phyloP scores from a whole-genome alignment of 805 yeast species.

The Nakazawaea holstii region DNA sequence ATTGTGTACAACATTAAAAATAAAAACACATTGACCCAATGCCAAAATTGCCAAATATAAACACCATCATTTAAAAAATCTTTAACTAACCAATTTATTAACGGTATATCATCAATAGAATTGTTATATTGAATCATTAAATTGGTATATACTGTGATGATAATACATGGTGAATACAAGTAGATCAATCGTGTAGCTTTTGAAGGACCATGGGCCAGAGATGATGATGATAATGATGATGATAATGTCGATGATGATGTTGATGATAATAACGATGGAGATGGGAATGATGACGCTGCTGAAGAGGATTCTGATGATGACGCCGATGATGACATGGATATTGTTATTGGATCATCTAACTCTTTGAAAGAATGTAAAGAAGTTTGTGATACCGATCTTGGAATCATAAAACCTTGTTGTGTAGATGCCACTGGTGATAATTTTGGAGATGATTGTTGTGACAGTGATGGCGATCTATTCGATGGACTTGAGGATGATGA shows the following conservation, averaged over 20 bases:
- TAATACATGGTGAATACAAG: constrained; percentile 88
- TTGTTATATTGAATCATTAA: constrained; percentile 85
- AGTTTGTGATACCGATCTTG: constrained; percentile 1
- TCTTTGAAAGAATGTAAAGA: constrained; percentile 8
- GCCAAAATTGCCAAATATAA: constrained; percentile 95
- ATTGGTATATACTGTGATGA: constrained; percentile 94
- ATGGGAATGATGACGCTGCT: constrained; percentile 8
- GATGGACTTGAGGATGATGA: constrained; percentile 2
- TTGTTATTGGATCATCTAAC: constrained; percentile 2
- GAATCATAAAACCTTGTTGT: background rate
- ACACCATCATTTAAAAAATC: constrained; percentile 26
- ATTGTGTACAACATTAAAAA: constrained; percentile 75
- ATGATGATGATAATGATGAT: constrained; percentile 8
- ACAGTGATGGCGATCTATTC: constrained; percentile 7
- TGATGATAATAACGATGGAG: constrained; percentile 11
- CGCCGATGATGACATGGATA: constrained; percentile 16
- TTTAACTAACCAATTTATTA: constrained; percentile 26
- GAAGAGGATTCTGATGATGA: constrained; percentile 16
- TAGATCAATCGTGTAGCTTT: constrained; percentile 54
- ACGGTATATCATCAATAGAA: constrained; percentile 51
- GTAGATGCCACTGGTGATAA: constrained; percentile 1
- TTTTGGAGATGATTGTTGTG: constrained; percentile 10
- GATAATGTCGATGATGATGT: constrained; percentile 10
- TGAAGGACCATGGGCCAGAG: constrained; percentile 13
- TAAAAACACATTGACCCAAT: constrained; percentile 86